Evolutionary conservation across 495 filamentous ascomycete species (phyloP).

Genomic region (Hamigera avellanea): DNA sequence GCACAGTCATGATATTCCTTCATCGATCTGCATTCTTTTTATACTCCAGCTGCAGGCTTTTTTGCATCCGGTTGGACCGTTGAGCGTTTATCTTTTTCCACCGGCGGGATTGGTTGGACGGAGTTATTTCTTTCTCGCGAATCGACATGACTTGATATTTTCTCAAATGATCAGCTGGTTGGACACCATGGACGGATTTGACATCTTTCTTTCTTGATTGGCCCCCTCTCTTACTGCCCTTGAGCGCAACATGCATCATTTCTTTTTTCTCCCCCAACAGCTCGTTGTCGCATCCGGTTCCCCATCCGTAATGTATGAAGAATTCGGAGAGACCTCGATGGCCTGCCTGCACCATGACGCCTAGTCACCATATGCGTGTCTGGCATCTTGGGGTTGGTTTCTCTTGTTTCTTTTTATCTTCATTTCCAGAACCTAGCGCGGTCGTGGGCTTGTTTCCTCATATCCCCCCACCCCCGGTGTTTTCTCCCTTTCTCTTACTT

Average conservation of each 20-base stretch:
- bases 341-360: too few species aligned
- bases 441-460: neutral
- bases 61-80: slow-evolving; percentile 13
- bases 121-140: slow-evolving; percentile 17
- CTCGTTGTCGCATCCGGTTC: too few species aligned
- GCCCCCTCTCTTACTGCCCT: slow-evolving; percentile 8
- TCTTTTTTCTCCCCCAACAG: neutral
- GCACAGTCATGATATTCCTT: neutral
- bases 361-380: too few species aligned
- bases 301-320: too few species aligned
- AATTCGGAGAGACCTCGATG: too few species aligned
- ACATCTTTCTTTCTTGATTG: slow-evolving; percentile 1
- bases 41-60: slow-evolving; percentile 5
- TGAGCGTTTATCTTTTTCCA: slow-evolving; percentile 27
- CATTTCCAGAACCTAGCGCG: neutral
- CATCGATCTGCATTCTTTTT: slow-evolving; percentile 5
- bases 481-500: neutral
- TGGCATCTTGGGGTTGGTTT: too few species aligned
- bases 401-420: neutral
- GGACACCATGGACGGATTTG: neutral
- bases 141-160: slow-evolving; percentile 15
- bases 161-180: neutral
- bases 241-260: neutral
- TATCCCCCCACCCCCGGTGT: neutral
- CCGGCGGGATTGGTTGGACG: slow-evolving; percentile 22